Percentiles rank a stretch among this genome's conserved stretches.
Evolutionary conservation across 306 rosid species (phyloP).

Genomic region (Erythrophleum fordii): DNA sequence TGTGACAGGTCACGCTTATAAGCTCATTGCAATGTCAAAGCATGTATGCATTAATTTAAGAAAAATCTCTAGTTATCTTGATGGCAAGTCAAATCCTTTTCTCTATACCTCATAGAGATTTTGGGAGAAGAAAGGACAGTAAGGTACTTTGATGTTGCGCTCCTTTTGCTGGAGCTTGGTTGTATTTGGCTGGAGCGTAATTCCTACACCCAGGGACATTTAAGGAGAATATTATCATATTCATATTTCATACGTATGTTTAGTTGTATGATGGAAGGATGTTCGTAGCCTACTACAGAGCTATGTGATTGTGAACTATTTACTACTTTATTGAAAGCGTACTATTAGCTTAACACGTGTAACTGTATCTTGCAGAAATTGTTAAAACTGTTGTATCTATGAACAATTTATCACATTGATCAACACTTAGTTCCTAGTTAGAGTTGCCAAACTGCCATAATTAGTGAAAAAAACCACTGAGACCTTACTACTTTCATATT

Average conservation of each 20-base stretch:
- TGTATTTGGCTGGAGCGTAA: not conserved
- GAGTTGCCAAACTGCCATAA: not conserved
- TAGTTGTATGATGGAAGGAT: not conserved
- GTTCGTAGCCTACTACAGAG: not conserved
- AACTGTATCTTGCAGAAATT: not conserved
- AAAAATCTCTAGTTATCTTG: not conserved
- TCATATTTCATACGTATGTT: conserved; percentile 14
- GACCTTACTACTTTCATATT: not conserved
- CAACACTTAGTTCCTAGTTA: not conserved
- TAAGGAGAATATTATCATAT: not conserved
- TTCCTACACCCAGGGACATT: not conserved
- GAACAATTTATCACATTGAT: not conserved
- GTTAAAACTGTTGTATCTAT: not conserved
- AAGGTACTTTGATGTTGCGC: not conserved
- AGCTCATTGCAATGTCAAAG: not conserved
- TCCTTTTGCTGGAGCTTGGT: not conserved
- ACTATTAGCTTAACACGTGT: not conserved
- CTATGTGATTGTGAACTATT: not conserved
- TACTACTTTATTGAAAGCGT: not conserved
- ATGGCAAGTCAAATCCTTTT: not conserved
- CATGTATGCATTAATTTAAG: conserved; percentile 8
- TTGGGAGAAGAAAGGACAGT: not conserved
- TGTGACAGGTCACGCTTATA: not conserved
- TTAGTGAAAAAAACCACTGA: not conserved
- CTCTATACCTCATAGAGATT: not conserved